Base-by-base conservation (phyloP, 192 early-diverging fungal genomes). In the Backusella mclennaniae region DNA sequence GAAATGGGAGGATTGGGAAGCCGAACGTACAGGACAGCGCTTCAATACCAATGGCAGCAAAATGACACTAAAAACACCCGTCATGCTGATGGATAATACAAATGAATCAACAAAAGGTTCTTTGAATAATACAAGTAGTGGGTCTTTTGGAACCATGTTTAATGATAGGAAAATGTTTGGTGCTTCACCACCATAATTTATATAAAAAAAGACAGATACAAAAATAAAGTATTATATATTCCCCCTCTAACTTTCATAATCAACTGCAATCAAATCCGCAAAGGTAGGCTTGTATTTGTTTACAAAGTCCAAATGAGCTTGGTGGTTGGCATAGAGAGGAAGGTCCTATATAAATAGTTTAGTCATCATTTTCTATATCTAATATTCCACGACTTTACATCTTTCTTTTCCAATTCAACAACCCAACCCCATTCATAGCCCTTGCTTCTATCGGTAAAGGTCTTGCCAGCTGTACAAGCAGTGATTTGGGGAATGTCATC, bases 1-100 rank as follows among this genome's bases (percentile, higher is more conserved):
- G 71, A 88, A 84, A 56, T 90, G 89, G 89, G 81, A 86, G 9
- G 87, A 90, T 74, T 90, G 89, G 89, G 86, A 87, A 31, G 77
- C 84, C 35, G 85, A 88, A 36, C 78, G 87, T n/a, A 82, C 82
- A 72, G 77, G 82, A 67, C 39, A 89, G 87, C 67, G 89, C 17
- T 66, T 78, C 53, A 59, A 59, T 26, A 26, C n/a, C 3, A 59
- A 59, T 19, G 69, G 53, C 46, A 78, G 73, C 15, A 71, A 63
- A 42, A 56, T 70, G 26, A 70, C 39, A 19, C 56, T 79, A 49
- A 79, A 79, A 36, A 79, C 78, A 35, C 78, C 78, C 0, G 52
- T 66, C 7, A 59, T 59, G 46, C 6, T 49, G 53, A 59, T 59
- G 53, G 53, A 59, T 23, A 26, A 26, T 26, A 26, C 8, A 12